Evolutionary conservation across 2,329 filamentous ascomycete species (phyloP), one percentile per base, ranked within the genome.

Genomic region (Ilyonectria destructans): DNA sequence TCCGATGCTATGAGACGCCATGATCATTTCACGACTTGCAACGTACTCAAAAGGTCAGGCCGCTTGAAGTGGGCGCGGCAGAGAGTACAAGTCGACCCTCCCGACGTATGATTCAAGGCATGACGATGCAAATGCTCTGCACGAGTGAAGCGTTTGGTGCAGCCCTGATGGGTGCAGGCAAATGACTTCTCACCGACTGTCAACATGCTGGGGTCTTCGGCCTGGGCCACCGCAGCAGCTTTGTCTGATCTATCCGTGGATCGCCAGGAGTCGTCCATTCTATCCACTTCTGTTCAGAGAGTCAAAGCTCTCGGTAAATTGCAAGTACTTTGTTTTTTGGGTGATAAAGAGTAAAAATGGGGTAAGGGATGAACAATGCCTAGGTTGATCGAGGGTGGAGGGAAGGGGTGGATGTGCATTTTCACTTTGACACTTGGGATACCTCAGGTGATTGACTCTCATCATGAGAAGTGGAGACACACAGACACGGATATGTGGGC

Each of bases 21-120:
- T 46, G 21, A 46, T 23, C 9, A 12, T 33, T 35, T 23, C 31
- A 33, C 49, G 49, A 19, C 19, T 13, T n/a, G 35, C 10, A 35
- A 75, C 65, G 56, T 58, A 77, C 70, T 74, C 63, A 79, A 69
- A 48, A 91, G 79, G 77, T 91, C 89, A 29, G 85, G 86, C 51
- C 89, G 83, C 73, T 88, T 88, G 77, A 91, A 91, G 74, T 90
- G 87, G 31, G 88, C 87, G 64, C 85, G 84, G 69, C 90, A 92
- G 72, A 89, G 81, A 57, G 85, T 78, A 73, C 89, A 91, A 4
- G 88, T 89, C 67, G 84, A 85, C 49, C 87, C 85, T 1, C 84
- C 84, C 33, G 82, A 80, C n/a, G 82, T 81, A 72, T 90, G 88
- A 71, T 90, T 90, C 58, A 89, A 79, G 23, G 85, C 82, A 77